Conservation (phyloP, 306 rosid species). For the Ochetophila trinervis region DNA sequence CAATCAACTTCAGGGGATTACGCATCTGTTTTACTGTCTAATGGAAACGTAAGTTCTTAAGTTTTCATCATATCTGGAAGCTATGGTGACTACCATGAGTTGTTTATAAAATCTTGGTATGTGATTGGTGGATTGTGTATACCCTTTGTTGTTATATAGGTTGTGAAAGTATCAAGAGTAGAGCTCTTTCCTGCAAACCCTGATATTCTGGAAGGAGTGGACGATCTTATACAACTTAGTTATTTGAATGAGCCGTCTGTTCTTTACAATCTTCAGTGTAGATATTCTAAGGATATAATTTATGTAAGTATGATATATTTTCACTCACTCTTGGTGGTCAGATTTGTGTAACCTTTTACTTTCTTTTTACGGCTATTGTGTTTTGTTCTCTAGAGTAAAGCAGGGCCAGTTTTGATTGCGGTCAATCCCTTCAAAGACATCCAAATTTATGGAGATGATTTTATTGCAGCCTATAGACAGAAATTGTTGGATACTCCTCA, state of each 20-base stretch:
- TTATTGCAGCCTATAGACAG: conserved; percentile 54
- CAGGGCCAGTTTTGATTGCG: conserved; percentile 85
- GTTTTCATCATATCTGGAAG: conserved; percentile 12
- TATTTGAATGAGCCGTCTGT: conserved; percentile 89
- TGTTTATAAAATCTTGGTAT: conserved; percentile 7
- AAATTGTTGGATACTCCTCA: conserved; percentile 64
- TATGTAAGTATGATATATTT: conserved; percentile 57
- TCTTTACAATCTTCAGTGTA: conserved; percentile 63
- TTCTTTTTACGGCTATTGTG: conserved; percentile 26
- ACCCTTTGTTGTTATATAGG: conserved; percentile 44
- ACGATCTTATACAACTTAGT: conserved; percentile 90
- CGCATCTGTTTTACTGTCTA: conserved; percentile 63
- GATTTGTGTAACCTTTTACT: conserved; percentile 21
- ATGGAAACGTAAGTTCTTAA: conserved; percentile 61
- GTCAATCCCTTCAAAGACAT: conserved; percentile 83
- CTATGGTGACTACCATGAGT: background rate
- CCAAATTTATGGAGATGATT: conserved; percentile 61
- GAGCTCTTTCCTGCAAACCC: conserved; percentile 92
- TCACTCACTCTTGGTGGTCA: conserved; percentile 17
- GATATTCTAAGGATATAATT: conserved; percentile 77
- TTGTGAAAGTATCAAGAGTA: conserved; percentile 49
- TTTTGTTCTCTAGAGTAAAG: conserved; percentile 70
- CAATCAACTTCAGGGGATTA: conserved; percentile 69
- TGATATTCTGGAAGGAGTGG: conserved; percentile 78
- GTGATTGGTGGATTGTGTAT: conserved; percentile 27